These are phyloP conservation scores for Magnusiomyces tetraspermus DNA, from an alignment of 1,139 yeast genomes.

Conservation along the genomic window DNA sequence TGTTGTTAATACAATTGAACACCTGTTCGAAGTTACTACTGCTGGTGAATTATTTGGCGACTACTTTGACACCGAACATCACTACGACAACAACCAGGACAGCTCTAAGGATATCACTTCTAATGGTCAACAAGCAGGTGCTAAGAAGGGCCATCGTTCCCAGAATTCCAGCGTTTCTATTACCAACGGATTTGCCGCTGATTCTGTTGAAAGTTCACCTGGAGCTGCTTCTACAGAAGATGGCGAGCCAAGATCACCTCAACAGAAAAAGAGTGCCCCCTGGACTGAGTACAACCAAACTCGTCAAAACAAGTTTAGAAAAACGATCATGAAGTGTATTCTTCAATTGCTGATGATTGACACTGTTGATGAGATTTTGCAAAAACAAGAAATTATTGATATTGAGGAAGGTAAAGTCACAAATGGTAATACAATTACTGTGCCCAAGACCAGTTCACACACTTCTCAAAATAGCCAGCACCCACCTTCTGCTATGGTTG, in stretches of 20 bases:
- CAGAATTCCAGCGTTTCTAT: background rate
- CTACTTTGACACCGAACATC: conserved; percentile 20
- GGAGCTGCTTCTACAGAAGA: conserved; percentile 4
- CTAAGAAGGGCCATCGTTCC: background rate
- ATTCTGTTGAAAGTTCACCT: background rate
- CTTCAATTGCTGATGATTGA: conserved; percentile 84
- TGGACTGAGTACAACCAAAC: conserved; percentile 9
- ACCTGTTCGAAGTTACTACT: conserved; percentile 70
- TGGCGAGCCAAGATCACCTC: background rate
- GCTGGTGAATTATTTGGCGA: conserved; percentile 72
- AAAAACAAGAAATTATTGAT: conserved; percentile 39
- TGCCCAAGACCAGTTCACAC: background rate
- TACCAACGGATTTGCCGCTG: background rate
- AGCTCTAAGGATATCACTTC: background rate
- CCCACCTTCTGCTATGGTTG: conserved; percentile 4
- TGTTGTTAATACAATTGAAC: conserved; percentile 52
- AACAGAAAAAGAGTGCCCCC: conserved; percentile 7
- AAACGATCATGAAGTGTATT: conserved; percentile 87
- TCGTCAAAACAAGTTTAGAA: conserved; percentile 42
- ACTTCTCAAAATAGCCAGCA: background rate
- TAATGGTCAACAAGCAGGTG: background rate
- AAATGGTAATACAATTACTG: conserved; percentile 1
- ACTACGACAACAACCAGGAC: conserved; percentile 17
- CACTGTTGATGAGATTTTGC: conserved; percentile 69
- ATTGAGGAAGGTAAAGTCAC: background rate